Base-by-base conservation (phyloP, 768 basidiomycete species). In the Postia placenta region DNA sequence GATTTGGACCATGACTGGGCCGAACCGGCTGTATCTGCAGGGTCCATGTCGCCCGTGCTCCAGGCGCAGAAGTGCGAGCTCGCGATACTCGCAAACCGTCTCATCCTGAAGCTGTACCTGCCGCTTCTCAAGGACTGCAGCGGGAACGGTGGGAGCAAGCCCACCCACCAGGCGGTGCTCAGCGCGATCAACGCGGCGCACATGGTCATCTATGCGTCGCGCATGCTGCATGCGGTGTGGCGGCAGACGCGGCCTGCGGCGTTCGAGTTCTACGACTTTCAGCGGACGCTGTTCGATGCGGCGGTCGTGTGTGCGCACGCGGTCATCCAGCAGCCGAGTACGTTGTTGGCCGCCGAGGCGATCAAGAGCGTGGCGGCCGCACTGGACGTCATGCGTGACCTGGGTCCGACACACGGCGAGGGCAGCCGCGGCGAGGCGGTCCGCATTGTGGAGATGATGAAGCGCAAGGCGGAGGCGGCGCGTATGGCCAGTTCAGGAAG, bases 171-270 rank as follows among this genome's bases (percentile, higher is more conserved):
- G 50, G 81, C 81, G 1, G 71, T 74, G 12, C 70, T 76, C 30
- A 78, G 80, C 27, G 75, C 75, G 25, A 70, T 85, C 35, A 77
- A 75, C 46, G 85, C 88, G 1, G 84, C 85, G 9, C 85, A 87
- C 56, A 64, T 66, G 2, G 75, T 88, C 49, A 69, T 88, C 28
- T 73, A 72, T 49, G 78, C 83, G 0, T 68, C 72, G 35, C 69
- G 68, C 48, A 53, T 70, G 37, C 60, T 79, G 38, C 72, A 72
- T 53, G 55, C 60, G 17, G 62, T 68, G 53, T 72, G 71, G 69
- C 68, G 67, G 37, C 61, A 67, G 33, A 67, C 64, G 22, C 64
- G 68, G 14, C 74, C 74, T n/a, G 71, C 74, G 2, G 58, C 74
- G 35, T 74, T 80, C 57, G 74, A 74, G 47, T 77, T 78, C 55